Evolutionary conservation across 139 green algal species (phyloP).

Genomic region (Microglena sp.): DNA sequence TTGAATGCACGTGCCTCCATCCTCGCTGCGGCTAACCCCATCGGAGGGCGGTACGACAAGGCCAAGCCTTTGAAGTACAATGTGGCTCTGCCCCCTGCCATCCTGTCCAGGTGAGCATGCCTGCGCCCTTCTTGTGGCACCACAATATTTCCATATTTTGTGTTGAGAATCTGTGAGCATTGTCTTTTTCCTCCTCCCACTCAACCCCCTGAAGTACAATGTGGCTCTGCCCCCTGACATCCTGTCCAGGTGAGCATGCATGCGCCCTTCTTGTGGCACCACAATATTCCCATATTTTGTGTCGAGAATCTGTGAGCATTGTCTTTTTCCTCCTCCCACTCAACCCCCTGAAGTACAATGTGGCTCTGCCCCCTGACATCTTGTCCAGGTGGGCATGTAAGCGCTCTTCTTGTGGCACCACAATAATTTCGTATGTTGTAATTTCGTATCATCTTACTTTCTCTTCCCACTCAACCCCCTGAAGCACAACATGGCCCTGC

Average conservation of each 20-base stretch:
- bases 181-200: too few species aligned
- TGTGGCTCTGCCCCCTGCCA: constrained; percentile 77
- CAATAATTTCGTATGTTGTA: too few species aligned
- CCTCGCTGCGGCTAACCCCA: constrained; percentile 91
- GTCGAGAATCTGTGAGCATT: too few species aligned
- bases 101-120: constrained; percentile 71
- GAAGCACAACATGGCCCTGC: constrained; percentile 81
- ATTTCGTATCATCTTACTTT: too few species aligned
- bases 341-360: constrained; percentile 78
- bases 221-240: constrained; percentile 82
- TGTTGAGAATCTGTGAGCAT: too few species aligned
- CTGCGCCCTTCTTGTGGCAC: too few species aligned
- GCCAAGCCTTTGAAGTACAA: constrained; percentile 77
- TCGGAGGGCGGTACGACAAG: constrained; percentile 86
- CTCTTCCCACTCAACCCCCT: too few species aligned
- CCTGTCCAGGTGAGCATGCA: constrained; percentile 65
- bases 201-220: constrained; percentile 78
- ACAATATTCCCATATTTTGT: too few species aligned
- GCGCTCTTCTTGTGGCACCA: too few species aligned
- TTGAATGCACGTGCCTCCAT: constrained; percentile 92
- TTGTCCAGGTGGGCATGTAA: constrained; percentile 67
- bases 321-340: too few species aligned
- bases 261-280: too few species aligned
- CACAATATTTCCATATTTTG: too few species aligned
- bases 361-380: constrained; percentile 80